Evolutionary conservation across 2,329 filamentous ascomycete genomes (phyloP), one percentile per base, ranked within the genome.

Genomic region (Pyrenochaeta sp.): DNA sequence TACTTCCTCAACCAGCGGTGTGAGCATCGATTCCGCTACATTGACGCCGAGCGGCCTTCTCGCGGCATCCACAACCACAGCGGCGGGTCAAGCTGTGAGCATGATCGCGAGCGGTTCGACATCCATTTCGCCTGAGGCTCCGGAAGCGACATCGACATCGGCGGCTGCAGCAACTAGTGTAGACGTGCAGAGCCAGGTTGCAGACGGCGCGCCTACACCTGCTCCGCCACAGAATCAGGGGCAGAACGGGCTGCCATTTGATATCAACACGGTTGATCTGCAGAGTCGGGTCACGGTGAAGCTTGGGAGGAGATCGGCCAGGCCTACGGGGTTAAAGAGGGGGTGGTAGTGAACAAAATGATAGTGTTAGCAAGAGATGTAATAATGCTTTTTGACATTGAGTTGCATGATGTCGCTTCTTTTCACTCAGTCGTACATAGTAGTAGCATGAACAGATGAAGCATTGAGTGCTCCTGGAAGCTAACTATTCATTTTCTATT

Each of bases 231-330:
- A 28, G 24, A 37, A 57, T 25, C 50, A 60, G 24, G 62, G 63
- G 56, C 50, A 65, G 30, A 68, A 67, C 24, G 51, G 50, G 3
- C 48, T 73, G 22, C 73, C 74, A 2, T 77, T 78, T 37, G 69
- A 78, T 47, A 73, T 78, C 55, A 69, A 67, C 32, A 77, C 72
- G 5, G 61, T 77, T 32, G 37, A 48, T 32, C 59, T 78, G 61
- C 72, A 76, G 59, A 74, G 69, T 42, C 67, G 68, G 5, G 74
- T 78, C 1, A 77, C 75, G 4, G 75, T 77, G 8, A 72, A 72
- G 27, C 42, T 78, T 39, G 73, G 74, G 5, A 57, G 51, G 60
- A 61, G 74, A 48, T 37, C 59, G 45, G 66, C 62, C 9, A 58
- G 59, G 57, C 64, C 67, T 25, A 74, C 69, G 19, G 61, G 58